Conservation (phyloP, 164 flowering plant genomes). For the Taxillus chinensis region DNA sequence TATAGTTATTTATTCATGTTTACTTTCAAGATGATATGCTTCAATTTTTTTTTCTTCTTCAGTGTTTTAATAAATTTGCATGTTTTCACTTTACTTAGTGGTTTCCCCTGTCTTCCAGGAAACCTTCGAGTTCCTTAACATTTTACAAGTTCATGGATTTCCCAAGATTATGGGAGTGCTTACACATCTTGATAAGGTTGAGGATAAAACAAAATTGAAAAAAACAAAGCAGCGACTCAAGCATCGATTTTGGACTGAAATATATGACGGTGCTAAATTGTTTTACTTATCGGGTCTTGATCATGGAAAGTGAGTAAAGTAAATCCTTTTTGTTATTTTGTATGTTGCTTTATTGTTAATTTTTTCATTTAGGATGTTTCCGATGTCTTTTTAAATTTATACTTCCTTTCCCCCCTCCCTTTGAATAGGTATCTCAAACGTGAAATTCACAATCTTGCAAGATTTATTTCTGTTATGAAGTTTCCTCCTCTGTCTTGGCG, state of each 20-base stretch:
- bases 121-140: slow-evolving; percentile 94
- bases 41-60: too few relatives aligned
- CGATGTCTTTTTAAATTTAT: background rate
- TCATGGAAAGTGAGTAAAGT: slow-evolving; percentile 70
- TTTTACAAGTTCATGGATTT: slow-evolving; percentile 88
- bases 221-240: slow-evolving; percentile 90
- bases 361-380: background rate
- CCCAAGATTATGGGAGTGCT: slow-evolving; percentile 98
- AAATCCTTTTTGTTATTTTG: background rate
- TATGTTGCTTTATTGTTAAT: slow-evolving; percentile 11
- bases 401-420: background rate
- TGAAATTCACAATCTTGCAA: slow-evolving; percentile 89
- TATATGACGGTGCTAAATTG: slow-evolving; percentile 85
- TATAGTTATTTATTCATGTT: too few relatives aligned
- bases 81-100: too few relatives aligned
- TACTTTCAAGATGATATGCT: too few relatives aligned
- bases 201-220: slow-evolving; percentile 79
- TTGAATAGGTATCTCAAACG: slow-evolving; percentile 64
- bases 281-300: slow-evolving; percentile 94
- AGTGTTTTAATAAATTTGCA: too few relatives aligned
- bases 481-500: slow-evolving; percentile 87
- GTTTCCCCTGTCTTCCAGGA: slow-evolving; percentile 39
- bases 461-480: slow-evolving; percentile 91
- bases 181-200: slow-evolving; percentile 90
- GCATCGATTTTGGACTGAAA: slow-evolving; percentile 97